Evolutionary conservation across 2,329 filamentous ascomycete species (phyloP).

Genomic region (Fusarium nisikadoi): DNA sequence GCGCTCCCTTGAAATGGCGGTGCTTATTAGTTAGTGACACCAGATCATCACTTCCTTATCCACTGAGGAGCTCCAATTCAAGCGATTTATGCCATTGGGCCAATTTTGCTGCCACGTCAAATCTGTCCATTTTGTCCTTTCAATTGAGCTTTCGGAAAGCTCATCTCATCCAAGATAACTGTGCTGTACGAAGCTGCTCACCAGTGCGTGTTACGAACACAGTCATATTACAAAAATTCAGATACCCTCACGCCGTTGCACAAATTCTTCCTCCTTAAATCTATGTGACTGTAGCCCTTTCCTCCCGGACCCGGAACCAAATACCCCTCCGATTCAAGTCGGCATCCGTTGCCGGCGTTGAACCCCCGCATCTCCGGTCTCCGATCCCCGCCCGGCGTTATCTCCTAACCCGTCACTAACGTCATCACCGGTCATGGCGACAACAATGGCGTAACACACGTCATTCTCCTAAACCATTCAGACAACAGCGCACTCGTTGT

Average conservation of each 20-base stretch:
- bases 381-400: slow-evolving; percentile 17
- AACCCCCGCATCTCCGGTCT: slow-evolving; percentile 15
- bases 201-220: not conserved
- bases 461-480: not conserved
- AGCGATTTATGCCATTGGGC: slow-evolving; percentile 5
- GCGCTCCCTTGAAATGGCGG: not conserved
- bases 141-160: not conserved
- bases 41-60: not conserved
- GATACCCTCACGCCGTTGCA: not conserved
- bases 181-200: not conserved
- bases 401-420: slow-evolving; percentile 21
- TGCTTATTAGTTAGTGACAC: not conserved
- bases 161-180: not conserved
- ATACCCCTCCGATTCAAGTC: not conserved
- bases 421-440: slow-evolving; percentile 18
- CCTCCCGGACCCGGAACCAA: not conserved
- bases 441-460: not conserved
- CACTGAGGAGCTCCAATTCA: not conserved
- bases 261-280: not conserved
- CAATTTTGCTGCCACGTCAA: slow-evolving; percentile 16
- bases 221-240: not conserved
- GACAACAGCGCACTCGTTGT: not conserved
- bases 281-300: not conserved
- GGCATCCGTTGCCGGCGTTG: not conserved
- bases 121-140: not conserved